Evolutionary conservation across 2,329 filamentous ascomycete species (phyloP).

Genomic region (Bipolaris zeicola): DNA sequence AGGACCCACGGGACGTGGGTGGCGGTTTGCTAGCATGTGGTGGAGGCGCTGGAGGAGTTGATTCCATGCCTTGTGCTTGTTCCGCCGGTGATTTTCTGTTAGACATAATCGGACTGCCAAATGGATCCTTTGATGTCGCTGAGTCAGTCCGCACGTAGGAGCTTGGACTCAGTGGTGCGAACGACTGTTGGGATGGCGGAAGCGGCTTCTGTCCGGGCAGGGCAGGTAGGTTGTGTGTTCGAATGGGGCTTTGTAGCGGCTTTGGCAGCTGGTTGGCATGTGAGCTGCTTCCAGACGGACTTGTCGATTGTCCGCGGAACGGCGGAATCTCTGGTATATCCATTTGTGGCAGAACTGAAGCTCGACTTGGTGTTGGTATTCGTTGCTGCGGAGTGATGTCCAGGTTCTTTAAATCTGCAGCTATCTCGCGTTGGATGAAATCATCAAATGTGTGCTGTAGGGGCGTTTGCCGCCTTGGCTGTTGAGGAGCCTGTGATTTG

Average conservation of each 20-base stretch:
- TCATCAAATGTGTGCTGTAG: constrained; percentile 50
- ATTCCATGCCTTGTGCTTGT: constrained; percentile 4
- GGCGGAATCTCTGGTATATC: constrained; percentile 45
- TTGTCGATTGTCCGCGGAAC: constrained; percentile 33
- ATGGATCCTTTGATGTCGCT: constrained; percentile 37
- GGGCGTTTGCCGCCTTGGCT: constrained; percentile 41
- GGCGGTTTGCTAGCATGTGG: constrained; percentile 24
- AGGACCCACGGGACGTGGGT: constrained; percentile 36
- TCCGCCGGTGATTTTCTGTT: constrained; percentile 19
- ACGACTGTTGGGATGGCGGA: constrained; percentile 30
- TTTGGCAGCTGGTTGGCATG: constrained; percentile 24
- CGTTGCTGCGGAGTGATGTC: constrained; percentile 42
- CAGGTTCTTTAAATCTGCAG: constrained; percentile 49
- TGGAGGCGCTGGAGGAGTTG: constrained; percentile 16
- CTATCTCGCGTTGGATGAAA: constrained; percentile 56
- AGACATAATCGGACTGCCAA: constrained; percentile 30
- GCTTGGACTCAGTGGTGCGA: constrained; percentile 24
- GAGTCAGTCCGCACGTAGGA: constrained; percentile 28
- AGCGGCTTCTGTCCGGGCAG: constrained; percentile 35
- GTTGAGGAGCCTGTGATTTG: constrained; percentile 42
- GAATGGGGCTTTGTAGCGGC: constrained; percentile 28
- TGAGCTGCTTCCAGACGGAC: constrained; percentile 14
- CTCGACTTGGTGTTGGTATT: constrained; percentile 41
- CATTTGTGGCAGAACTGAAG: constrained; percentile 40
- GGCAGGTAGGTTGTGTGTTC: constrained; percentile 28